Evolutionary conservation across 805 yeast genomes (phyloP).

Genomic region (Schwanniomyces vanrijiae): DNA sequence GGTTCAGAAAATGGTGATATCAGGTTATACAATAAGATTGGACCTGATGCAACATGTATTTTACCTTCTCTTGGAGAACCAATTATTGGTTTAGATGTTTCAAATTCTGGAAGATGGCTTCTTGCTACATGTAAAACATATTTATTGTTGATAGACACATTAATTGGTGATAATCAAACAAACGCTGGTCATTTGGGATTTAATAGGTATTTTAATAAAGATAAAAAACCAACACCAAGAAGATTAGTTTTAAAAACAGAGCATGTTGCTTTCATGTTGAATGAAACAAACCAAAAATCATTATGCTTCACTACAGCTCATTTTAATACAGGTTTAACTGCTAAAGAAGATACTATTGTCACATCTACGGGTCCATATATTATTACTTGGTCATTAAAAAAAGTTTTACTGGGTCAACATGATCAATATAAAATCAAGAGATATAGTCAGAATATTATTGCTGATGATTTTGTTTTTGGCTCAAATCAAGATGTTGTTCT

Average conservation of each 20-base stretch:
- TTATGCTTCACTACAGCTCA: constrained; percentile 69
- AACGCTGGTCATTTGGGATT: constrained; percentile 65
- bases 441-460: constrained; percentile 61
- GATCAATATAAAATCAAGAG: constrained; percentile 57
- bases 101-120: constrained; percentile 80
- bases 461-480: constrained; percentile 77
- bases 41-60: constrained; percentile 72
- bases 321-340: constrained; percentile 69
- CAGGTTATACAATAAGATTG: constrained; percentile 69
- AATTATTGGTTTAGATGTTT: constrained; percentile 63
- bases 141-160: constrained; percentile 66
- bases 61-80: constrained; percentile 84
- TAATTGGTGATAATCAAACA: constrained; percentile 57
- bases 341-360: constrained; percentile 69
- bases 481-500: constrained; percentile 69
- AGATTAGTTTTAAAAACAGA: constrained; percentile 69
- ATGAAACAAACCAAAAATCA: constrained; percentile 46
- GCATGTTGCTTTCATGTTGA: constrained; percentile 62
- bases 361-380: constrained; percentile 83
- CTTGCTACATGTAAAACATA: constrained; percentile 78
- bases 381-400: constrained; percentile 73
- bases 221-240: constrained; percentile 66
- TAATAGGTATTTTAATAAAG: constrained; percentile 60
- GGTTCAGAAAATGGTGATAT: constrained; percentile 77
- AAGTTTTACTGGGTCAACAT: constrained; percentile 52